phyloP scores from a whole-genome alignment of 108 stramenopile genomes.

The Pinguiococcus pyrenoidosus region DNA sequence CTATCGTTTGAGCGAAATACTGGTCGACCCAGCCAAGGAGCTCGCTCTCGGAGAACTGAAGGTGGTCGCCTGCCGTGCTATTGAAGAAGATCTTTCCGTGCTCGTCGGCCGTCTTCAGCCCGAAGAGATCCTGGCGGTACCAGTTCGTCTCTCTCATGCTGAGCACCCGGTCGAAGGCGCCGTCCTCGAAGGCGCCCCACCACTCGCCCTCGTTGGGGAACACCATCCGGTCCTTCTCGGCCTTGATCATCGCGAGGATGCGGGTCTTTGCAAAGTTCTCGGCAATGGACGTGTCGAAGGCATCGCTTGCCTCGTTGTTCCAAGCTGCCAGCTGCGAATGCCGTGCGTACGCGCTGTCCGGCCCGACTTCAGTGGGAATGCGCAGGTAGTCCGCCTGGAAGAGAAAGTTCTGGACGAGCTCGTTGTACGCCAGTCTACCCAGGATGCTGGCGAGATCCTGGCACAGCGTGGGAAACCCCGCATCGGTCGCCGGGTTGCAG shows the following conservation, averaged over 20 bases:
- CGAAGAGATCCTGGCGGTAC: conserved; percentile 54
- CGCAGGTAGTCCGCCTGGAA: conserved; percentile 62
- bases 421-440: conserved; percentile 44
- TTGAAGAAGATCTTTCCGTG: conserved; percentile 48
- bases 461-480: too few relatives aligned
- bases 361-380: too few relatives aligned
- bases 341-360: too few relatives aligned
- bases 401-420: conserved; percentile 42
- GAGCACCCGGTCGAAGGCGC: conserved; percentile 37
- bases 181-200: conserved; percentile 44
- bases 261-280: conserved; percentile 41
- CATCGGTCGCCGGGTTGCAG: conserved; percentile 42
- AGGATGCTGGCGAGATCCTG: conserved; percentile 48
- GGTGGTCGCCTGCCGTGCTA: conserved; percentile 49
- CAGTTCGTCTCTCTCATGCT: conserved; percentile 48
- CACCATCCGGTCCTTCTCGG: conserved; percentile 50
- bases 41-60: conserved; percentile 28
- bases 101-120: conserved; percentile 45
- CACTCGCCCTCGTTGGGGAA: conserved; percentile 61
- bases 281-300: conserved; percentile 25
- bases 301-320: conserved; percentile 47
- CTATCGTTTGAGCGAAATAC: too few relatives aligned
- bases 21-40: too few relatives aligned
- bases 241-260: conserved; percentile 52
- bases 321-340: conserved; percentile 50